Evolutionary conservation across 495 filamentous ascomycete genomes (phyloP), one percentile per base, ranked within the genome.

Genomic region (Aspergillus bridgeri): DNA sequence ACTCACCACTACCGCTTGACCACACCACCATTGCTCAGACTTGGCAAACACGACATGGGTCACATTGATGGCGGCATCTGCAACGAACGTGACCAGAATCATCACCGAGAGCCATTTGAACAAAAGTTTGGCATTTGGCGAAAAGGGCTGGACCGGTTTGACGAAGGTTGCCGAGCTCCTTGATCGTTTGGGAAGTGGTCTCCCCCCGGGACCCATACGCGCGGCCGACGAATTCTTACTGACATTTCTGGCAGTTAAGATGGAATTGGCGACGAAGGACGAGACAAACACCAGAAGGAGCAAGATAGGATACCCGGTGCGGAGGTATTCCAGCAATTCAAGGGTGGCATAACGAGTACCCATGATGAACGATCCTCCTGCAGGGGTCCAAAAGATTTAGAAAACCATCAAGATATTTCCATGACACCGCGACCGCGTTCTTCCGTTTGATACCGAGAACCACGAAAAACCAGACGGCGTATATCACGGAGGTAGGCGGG

Each of bases 21-120:
- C 90, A 67, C 90, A 94, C 94, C 92, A 97, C 92, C 92, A 97
- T 43, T 84, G 77, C 60, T 89, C 78, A 24, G 87, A 76, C 51
- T 80, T 77, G 53, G 80, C 73, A 17, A 79, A 60, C 56, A 96
- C 76, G 57, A 91, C 88, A 79, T 92, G 94, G 54, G 83, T 55
- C 47, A 94, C 83, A 62, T 95, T 86, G 64, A 89, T 85, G 48
- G 76, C 78, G 43, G 87, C 83, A 73, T 91, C 90, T 47, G 76
- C 89, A 48, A 92, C 69, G 54, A 94, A 89, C 17, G 89, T 90
- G 54, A 87, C 62, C 24, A 91, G 77, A 5, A 89, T 73, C 7
- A 75, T 80, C 6, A 83, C 74, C 25, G 90, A 86, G 15, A 93
- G 70, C 79, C 81, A 92, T 65, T 86, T 83, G 72, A 96, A 96